Evolutionary conservation across 164 flowering plant species (phyloP), one percentile per base, ranked within the genome.

Genomic region (Nymphaea colorata): DNA sequence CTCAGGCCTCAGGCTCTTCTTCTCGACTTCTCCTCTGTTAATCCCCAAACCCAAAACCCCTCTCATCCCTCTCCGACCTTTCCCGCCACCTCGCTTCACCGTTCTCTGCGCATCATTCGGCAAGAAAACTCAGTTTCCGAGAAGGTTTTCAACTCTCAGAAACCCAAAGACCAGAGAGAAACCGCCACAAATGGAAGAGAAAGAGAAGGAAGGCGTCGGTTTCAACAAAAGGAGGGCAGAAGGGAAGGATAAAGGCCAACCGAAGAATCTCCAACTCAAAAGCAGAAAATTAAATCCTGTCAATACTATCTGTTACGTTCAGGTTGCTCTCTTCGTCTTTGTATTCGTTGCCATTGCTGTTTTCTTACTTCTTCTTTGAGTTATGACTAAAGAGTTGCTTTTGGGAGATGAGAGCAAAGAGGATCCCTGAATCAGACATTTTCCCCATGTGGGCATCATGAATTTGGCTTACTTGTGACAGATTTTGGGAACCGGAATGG

Each of bases 401-500:
- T 45, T 45, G 11, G 7, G 53, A 45, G 53, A 10, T 45, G 1
- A 10, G 53, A 1, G 53, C 53, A 45, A 5, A 0, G 2, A 45
- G 36, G 36, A 25, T 25, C 36, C 53, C 2, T 45, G 7, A 45
- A 45, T 5, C 53, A 45, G 11, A 0, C 53, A 25, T 45, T 45
- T 10, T 45, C 11, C 2, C 53, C 53, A 45, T 5, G 63, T 61
- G 63, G 63, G 63, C 15, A 5, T 61, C 6, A 25, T 61, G 6
- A 14, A 59, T 70, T 65, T 55, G 69, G 64, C 65, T 73, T 61
- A 47, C 44, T 59, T 57, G 64, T 63, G 65, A 61, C 77, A 95
- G 99, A 85, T 95, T 75, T 71, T 95, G 70, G 99, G 99, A 42
- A 95, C 97, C 76, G 99, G 99, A 61, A 85, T 95, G 98, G 99